A percentile compares a stretch with the other conserved stretches of the same genome.
Evolutionary conservation across 129 eudicot genomes (phyloP).

Genomic region (Ambrosia trifida): DNA sequence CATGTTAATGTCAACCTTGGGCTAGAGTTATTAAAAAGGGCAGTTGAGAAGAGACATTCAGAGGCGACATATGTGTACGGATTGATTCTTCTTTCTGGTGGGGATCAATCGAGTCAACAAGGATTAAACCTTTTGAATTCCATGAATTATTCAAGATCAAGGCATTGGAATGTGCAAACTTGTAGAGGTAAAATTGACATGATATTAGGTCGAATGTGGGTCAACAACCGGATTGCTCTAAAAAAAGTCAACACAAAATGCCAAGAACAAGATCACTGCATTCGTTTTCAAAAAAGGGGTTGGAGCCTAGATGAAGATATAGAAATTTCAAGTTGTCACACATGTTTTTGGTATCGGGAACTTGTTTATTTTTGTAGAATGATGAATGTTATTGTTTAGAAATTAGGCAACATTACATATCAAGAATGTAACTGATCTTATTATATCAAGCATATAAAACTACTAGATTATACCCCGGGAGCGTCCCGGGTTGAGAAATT

Average conservation of each 20-base stretch:
- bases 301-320: constrained; percentile 1
- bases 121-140: constrained; percentile 4
- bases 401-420: neutral
- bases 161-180: neutral
- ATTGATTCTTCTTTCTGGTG: constrained; percentile 13
- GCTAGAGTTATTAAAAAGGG: constrained; percentile 19
- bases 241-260: neutral
- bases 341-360: constrained; percentile 27
- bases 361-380: constrained; percentile 10
- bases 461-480: too few relatives aligned
- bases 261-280: neutral
- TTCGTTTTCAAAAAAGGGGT: neutral
- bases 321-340: constrained; percentile 10
- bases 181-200: constrained; percentile 18
- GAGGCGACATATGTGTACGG: constrained; percentile 32
- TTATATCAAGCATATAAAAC: neutral
- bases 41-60: constrained; percentile 8
- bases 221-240: constrained; percentile 16
- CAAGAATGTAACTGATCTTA: neutral
- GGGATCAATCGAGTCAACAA: constrained; percentile 8
- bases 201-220: constrained; percentile 11
- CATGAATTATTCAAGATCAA: neutral
- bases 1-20: constrained; percentile 9
- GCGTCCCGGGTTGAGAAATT: too few relatives aligned
- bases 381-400: neutral